Base-by-base conservation (phyloP, 108 stramenopile species). In the Thalassiosira profunda region DNA sequence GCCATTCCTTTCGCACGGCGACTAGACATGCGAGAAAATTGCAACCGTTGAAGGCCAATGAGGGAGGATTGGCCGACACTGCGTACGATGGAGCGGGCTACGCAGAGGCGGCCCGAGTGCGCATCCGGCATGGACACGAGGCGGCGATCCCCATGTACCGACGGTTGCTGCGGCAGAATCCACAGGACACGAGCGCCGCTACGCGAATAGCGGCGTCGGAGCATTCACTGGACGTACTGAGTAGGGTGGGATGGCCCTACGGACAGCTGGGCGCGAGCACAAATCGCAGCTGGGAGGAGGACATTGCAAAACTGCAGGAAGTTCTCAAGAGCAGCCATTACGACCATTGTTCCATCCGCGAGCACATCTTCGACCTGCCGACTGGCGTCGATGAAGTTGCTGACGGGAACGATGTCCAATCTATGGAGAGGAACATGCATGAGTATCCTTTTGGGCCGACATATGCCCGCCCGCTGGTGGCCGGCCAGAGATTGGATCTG, bases 141-240 rank as follows among this genome's bases (percentile, higher is more conserved):
- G 68, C 81, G 9, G 80, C 85, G 0, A 23, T 58, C 4, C 63
- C 70, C 2, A 40, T 68, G 12, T 87, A 87, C 53, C 80, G 82
- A 48, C 48, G 69, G 45, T 26, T 83, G 8, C 49, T 90, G 38
- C 34, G 49, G 30, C 21, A 34, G 21, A 46, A 65, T 59, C 65
- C 62, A n/a, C 20, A 5, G 2, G 85, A 86, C 51, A 66, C 46
- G 11, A 86, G 85, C 30, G 88, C 88, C 2, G 81, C 79, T 12
- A 80, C 82, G 9, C 36, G 85, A 5, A 81, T 89, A 37, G 83
- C 88, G 18, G 81, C 84, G 15, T 51, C 70, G 10, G 30, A 57
- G 9, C n/a, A 44, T 18, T 18, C 69, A 14, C 51, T 61, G 18
- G 5, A 34, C n/a, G 55, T 73, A 1, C 72, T 73, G 23, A 21